Conservation (phyloP, 805 yeast species). For the Ogataea pini region DNA sequence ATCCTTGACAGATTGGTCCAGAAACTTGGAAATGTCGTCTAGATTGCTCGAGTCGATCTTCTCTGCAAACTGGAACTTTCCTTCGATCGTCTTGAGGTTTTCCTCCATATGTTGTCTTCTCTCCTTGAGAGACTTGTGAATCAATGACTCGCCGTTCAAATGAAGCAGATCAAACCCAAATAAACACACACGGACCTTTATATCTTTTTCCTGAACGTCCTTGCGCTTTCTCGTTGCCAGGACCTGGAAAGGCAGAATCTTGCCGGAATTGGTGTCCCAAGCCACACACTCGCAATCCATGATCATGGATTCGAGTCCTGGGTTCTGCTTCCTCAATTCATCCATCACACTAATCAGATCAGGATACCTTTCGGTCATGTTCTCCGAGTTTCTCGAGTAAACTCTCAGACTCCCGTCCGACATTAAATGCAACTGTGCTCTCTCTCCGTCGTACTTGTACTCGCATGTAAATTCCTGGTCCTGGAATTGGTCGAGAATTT, state of each 20-base stretch:
- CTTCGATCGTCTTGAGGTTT: slow-evolving; percentile 61
- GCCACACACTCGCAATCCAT: slow-evolving; percentile 98
- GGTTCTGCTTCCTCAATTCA: slow-evolving; percentile 38
- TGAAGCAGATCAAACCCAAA: slow-evolving; percentile 89
- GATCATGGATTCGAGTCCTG: slow-evolving; percentile 58
- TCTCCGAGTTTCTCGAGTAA: slow-evolving; percentile 93
- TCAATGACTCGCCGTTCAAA: slow-evolving; percentile 69
- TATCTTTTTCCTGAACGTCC: slow-evolving; percentile 83
- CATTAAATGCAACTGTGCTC: slow-evolving; percentile 89
- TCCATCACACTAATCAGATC: slow-evolving; percentile 74
- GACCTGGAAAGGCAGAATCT: slow-evolving; percentile 90
- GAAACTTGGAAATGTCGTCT: slow-evolving; percentile 75
- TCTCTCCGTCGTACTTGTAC: slow-evolving; percentile 96
- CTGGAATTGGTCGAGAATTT: slow-evolving; percentile 84
- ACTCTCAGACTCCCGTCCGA: slow-evolving; percentile 67
- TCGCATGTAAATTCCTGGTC: slow-evolving; percentile 90
- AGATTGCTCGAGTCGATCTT: slow-evolving; percentile 66
- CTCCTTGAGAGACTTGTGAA: slow-evolving; percentile 65
- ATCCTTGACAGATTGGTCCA: slow-evolving; percentile 87
- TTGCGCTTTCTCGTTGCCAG: slow-evolving; percentile 92
- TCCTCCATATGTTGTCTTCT: slow-evolving; percentile 63
- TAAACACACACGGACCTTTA: slow-evolving; percentile 87
- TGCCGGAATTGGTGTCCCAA: slow-evolving; percentile 78
- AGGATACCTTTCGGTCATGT: slow-evolving; percentile 95
- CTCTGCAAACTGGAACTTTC: slow-evolving; percentile 82